These are phyloP conservation scores for Fusarium bulbicola DNA, from an alignment of 2,329 filamentous ascomycete species.

Conservation along the genomic window DNA sequence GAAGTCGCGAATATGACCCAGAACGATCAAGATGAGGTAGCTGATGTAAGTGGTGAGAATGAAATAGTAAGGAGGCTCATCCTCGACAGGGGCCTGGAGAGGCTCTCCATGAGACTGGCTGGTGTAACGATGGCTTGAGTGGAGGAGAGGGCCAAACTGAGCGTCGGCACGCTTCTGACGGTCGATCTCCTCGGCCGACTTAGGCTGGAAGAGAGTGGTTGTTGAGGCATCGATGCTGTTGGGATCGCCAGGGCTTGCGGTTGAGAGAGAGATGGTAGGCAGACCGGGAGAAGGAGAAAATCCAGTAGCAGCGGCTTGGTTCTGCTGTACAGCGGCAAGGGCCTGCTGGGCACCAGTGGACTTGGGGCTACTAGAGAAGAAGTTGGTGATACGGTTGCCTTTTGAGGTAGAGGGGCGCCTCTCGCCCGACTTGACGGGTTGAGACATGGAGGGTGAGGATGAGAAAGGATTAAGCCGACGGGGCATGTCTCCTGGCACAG, in stretches of 20 bases:
- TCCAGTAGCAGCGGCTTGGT: conserved; percentile 60
- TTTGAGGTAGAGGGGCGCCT: conserved; percentile 71
- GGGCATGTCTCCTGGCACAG: conserved; percentile 60
- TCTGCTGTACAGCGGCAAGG: conserved; percentile 72
- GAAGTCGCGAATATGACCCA: conserved; percentile 95
- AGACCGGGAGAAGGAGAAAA: conserved; percentile 80
- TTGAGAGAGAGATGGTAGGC: conserved; percentile 91
- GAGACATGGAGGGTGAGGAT: conserved; percentile 58
- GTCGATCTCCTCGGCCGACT: conserved; percentile 82
- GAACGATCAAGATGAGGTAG: conserved; percentile 94
- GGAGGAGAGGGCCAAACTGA: conserved; percentile 88
- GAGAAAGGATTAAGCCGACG: conserved; percentile 68
- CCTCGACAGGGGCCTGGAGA: conserved; percentile 85
- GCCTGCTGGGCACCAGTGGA: conserved; percentile 73
- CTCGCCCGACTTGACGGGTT: conserved; percentile 61
- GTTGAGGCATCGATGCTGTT: conserved; percentile 77
- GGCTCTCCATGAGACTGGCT: conserved; percentile 86
- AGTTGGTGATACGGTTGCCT: conserved; percentile 79
- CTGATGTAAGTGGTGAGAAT: conserved; percentile 98
- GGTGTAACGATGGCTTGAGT: conserved; percentile 84
- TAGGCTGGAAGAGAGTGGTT: conserved; percentile 85
- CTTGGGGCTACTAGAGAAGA: conserved; percentile 85
- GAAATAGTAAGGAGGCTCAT: conserved; percentile 97
- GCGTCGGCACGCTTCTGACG: conserved; percentile 81
- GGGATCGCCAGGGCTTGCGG: conserved; percentile 78